These are phyloP conservation scores for Tricholoma sp. DNA, from an alignment of 768 basidiomycete genomes.

Conservation along the genomic window DNA sequence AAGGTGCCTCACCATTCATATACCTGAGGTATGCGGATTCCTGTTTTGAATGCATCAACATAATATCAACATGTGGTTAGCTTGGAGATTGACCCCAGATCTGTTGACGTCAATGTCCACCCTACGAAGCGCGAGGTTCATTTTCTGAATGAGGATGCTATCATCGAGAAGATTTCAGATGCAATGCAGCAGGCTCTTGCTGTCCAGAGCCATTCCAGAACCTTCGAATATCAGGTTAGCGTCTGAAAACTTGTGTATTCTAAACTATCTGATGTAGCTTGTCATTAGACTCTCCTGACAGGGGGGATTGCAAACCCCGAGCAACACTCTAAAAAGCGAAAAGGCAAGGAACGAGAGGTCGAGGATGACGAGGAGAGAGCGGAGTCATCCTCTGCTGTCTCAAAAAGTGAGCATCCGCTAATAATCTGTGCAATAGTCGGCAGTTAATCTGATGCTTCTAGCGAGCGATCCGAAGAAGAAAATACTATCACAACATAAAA, in stretches of 20 bases:
- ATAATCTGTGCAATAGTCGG: background rate
- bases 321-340: slow-evolving; percentile 29
- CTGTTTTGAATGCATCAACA: background rate
- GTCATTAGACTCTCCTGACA: slow-evolving; percentile 52
- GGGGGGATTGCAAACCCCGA: slow-evolving; percentile 38
- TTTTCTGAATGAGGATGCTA: slow-evolving; percentile 86
- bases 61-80: slow-evolving; percentile 31
- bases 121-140: slow-evolving; percentile 97
- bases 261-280: background rate
- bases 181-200: slow-evolving; percentile 63
- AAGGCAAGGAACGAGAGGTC: slow-evolving; percentile 33
- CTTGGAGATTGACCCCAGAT: slow-evolving; percentile 75
- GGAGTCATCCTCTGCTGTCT: slow-evolving; percentile 18
- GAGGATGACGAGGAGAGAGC: slow-evolving; percentile 21
- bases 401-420: slow-evolving; percentile 6
- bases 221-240: slow-evolving; percentile 68
- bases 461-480: slow-evolving; percentile 35
- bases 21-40: slow-evolving; percentile 74
- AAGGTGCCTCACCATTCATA: slow-evolving; percentile 87
- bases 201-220: slow-evolving; percentile 58
- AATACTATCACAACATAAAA: slow-evolving; percentile 79
- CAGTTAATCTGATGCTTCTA: background rate
- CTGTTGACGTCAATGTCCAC: slow-evolving; percentile 96
- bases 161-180: slow-evolving; percentile 74
- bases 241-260: background rate